Base-by-base conservation (phyloP, 129 eudicot genomes). In the Chrysanthemum seticuspe region DNA sequence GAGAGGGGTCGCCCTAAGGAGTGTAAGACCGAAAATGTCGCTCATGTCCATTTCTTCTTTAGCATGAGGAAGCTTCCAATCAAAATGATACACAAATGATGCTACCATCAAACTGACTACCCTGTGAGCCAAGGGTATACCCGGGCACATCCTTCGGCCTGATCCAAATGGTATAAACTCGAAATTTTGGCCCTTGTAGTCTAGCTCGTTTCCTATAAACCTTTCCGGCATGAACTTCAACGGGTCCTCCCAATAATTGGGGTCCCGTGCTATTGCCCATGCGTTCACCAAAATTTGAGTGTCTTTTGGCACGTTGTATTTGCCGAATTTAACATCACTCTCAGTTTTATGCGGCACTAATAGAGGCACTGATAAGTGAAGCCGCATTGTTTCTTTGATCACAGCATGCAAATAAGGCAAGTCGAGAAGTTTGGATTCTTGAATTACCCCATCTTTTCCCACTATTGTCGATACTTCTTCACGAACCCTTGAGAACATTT, bases 341-440 rank as follows among this genome's bases (percentile, higher is more conserved):
- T 40, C 47, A 7, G 47, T 40, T 40, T 40, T 40, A 40, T 40
- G 47, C 1, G 47, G 47, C 47, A 40, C 47, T 40, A 40, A 6
- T 40, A 40, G 47, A 6, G 47, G 47, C 47, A 40, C 47, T 40
- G 83, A 63, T 11, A 80, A 62, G 51, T 80, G 79, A 14, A 80
- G 65, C 31, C 83, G 48, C 76, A 74, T 74, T 1, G 80, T 74
- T 23, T 75, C 76, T 29, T 80, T 80, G 0, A 75, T 64, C 9
- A 80, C 77, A 3, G 76, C 84, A 7, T 74, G 72, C 69, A 78
- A 65, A 47, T 78, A 82, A 40, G 79, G 79, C 27, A 82, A 21
- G 40, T 71, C 68, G 5, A 77, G 65, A 36, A 78, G 55, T 67
- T 78, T 68, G 6, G 77, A 61, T 64, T 82, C 83, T 31, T 77